phyloP scores from a whole-genome alignment of 768 basidiomycete species.

The Tulasnella sp. region DNA sequence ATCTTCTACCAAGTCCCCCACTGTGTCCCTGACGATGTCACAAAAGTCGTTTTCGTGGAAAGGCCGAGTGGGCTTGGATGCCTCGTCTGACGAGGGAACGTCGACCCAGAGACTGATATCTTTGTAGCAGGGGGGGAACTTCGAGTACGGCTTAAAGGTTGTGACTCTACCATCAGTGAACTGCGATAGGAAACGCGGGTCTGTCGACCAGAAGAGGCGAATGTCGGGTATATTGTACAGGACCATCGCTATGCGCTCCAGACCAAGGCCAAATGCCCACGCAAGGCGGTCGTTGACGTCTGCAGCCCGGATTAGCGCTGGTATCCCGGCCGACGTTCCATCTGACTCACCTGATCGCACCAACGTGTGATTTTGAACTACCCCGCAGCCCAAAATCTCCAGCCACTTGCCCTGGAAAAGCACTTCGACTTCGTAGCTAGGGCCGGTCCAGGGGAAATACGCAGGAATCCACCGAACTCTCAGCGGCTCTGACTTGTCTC shows the following conservation, averaged over 20 bases:
- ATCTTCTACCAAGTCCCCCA: conserved; percentile 86
- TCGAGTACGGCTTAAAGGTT: conserved; percentile 85
- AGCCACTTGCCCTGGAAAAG: conserved; percentile 95
- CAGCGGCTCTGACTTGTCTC: conserved; percentile 49
- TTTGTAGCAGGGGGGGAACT: conserved; percentile 86
- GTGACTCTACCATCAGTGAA: conserved; percentile 70
- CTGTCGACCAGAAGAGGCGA: conserved; percentile 92
- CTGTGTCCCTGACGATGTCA: conserved; percentile 85
- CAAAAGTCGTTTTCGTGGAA: conserved; percentile 97
- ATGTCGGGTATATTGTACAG: conserved; percentile 96
- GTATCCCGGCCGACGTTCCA: background rate
- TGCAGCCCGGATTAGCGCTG: conserved; percentile 20
- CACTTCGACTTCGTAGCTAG: conserved; percentile 97
- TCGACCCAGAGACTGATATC: conserved; percentile 86
- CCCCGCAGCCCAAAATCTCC: conserved; percentile 90
- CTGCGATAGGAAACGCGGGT: conserved; percentile 79
- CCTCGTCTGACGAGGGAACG: conserved; percentile 33
- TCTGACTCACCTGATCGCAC: conserved; percentile 70
- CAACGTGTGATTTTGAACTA: conserved; percentile 81
- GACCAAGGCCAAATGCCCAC: conserved; percentile 96
- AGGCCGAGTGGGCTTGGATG: conserved; percentile 15
- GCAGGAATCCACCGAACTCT: conserved; percentile 95
- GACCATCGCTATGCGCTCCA: conserved; percentile 97
- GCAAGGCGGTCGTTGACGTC: conserved; percentile 76
- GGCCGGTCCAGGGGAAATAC: conserved; percentile 95